These are phyloP conservation scores for Botrytis paeoniae DNA, from an alignment of 2,329 filamentous ascomycete genomes.

Conservation along the genomic window DNA sequence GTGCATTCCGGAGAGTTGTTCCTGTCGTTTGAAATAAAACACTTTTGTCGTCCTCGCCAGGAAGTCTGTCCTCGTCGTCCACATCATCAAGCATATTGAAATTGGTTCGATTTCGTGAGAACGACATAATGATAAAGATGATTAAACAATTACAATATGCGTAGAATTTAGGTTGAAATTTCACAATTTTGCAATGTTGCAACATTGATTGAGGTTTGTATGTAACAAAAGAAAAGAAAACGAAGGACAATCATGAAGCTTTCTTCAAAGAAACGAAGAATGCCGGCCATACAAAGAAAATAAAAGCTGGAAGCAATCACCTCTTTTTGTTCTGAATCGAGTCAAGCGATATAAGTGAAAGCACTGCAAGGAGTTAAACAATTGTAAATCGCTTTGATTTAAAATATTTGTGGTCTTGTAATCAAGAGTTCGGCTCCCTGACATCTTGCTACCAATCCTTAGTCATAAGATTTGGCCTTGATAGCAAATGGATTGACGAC, in stretches of 20 bases:
- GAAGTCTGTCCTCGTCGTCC: background rate
- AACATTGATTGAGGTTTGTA: background rate
- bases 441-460: slow-evolving; percentile 13
- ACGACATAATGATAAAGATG: background rate
- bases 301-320: slow-evolving; percentile 15
- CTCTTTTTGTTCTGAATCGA: slow-evolving; percentile 9
- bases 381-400: background rate
- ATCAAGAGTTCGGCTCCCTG: background rate
- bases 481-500: background rate
- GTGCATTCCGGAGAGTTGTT: background rate
- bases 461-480: slow-evolving; percentile 1
- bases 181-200: background rate
- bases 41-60: background rate
- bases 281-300: background rate
- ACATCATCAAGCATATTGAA: background rate
- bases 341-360: background rate
- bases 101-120: slow-evolving; percentile 1
- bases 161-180: background rate
- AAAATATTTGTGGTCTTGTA: background rate
- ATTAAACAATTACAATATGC: background rate
- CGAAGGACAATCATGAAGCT: background rate
- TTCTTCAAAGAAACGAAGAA: slow-evolving; percentile 18
- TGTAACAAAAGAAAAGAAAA: slow-evolving; percentile 5
- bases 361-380: background rate
- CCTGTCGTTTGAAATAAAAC: slow-evolving; percentile 4